Evolutionary conservation across 306 rosid genomes (phyloP).

Genomic region (Lithocarpus polystachyus): DNA sequence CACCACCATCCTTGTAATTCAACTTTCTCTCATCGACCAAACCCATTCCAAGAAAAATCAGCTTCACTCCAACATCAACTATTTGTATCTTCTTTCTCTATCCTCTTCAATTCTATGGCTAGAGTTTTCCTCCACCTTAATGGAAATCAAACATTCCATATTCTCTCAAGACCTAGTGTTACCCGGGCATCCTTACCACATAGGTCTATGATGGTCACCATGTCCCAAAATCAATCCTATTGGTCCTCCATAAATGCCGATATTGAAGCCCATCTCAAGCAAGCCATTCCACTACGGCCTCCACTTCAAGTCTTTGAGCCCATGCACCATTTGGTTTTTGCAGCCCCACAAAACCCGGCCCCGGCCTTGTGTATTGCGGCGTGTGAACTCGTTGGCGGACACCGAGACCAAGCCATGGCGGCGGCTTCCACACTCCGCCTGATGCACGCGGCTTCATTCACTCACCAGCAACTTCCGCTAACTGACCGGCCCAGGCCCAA

Average conservation of each 20-base stretch:
- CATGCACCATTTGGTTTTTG: conserved; percentile 42
- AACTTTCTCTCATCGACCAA: too few relatives aligned
- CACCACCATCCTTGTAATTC: too few relatives aligned
- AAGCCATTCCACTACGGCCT: conserved; percentile 39
- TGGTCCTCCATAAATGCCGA: conserved; percentile 53
- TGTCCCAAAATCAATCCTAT: conserved; percentile 16
- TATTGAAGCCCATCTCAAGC: conserved; percentile 52
- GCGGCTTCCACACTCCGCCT: conserved; percentile 66
- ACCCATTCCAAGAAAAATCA: too few relatives aligned
- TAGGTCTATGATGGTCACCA: conserved; percentile 15
- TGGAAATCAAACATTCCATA: conserved; percentile 8
- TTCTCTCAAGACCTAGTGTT: conserved; percentile 6
- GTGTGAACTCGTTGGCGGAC: conserved; percentile 65
- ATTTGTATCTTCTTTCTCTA: too few relatives aligned
- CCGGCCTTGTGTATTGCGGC: conserved; percentile 66
- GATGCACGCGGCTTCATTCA: conserved; percentile 23
- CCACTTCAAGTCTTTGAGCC: conserved; percentile 63
- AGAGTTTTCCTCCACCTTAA: conserved; percentile 10
- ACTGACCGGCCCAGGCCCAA: conserved; percentile 27
- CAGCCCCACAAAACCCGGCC: conserved; percentile 48
- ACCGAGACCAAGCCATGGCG: conserved; percentile 43
- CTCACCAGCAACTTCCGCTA: conserved; percentile 45
- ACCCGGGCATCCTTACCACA: conserved; percentile 4
- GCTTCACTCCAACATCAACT: not conserved
- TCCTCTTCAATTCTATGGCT: conserved; percentile 22